Percentiles rank a stretch among this genome's conserved stretches.
These are phyloP conservation scores for Termitomyces eurrhizus DNA, from an alignment of 768 basidiomycete species.

Conservation along the genomic window DNA sequence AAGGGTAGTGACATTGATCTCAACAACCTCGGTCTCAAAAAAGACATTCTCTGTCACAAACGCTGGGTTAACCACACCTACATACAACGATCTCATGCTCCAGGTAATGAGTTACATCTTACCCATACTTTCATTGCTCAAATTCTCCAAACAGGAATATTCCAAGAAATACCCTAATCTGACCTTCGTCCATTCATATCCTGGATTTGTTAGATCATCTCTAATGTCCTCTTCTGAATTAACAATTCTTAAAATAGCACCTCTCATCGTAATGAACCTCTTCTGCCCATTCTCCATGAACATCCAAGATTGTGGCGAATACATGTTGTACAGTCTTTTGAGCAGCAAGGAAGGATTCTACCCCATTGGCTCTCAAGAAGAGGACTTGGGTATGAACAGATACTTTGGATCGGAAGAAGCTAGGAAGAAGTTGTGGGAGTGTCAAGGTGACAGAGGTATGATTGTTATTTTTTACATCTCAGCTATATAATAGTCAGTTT, in stretches of 20 bases:
- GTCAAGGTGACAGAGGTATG: constrained; percentile 16
- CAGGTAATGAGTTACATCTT: constrained; percentile 23
- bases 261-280: constrained; percentile 17
- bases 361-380: constrained; percentile 28
- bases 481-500: not conserved
- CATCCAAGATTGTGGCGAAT: constrained; percentile 19
- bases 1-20: constrained; percentile 34
- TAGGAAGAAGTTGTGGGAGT: constrained; percentile 33
- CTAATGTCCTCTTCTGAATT: constrained; percentile 24
- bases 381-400: constrained; percentile 27
- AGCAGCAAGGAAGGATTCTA: constrained; percentile 23
- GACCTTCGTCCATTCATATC: constrained; percentile 35
- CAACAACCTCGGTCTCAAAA: constrained; percentile 41
- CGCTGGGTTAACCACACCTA: constrained; percentile 25
- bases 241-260: constrained; percentile 16
- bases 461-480: not conserved
- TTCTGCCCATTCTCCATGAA: constrained; percentile 11
- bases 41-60: constrained; percentile 30
- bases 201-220: constrained; percentile 35
- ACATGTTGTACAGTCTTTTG: constrained; percentile 31
- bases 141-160: constrained; percentile 26
- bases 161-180: constrained; percentile 29
- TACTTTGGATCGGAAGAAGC: constrained; percentile 35
- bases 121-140: not conserved
- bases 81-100: constrained; percentile 41